Base-by-base conservation (phyloP, 768 basidiomycete species). In the Pluteus cervinus region DNA sequence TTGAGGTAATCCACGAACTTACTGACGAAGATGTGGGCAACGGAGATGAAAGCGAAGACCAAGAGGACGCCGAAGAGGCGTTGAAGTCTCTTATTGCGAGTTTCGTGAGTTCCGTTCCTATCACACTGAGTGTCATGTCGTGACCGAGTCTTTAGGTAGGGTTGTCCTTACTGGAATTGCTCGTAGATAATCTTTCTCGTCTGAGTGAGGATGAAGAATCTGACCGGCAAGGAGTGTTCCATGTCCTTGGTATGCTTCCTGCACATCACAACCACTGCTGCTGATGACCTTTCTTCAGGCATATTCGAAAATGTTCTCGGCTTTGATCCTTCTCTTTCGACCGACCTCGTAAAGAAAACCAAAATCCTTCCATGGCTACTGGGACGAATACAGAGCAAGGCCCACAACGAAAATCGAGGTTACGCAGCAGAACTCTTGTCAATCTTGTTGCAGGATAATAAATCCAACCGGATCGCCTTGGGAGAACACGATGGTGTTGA, bases 1-100 rank as follows among this genome's bases (percentile, higher is more conserved):
- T 98, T 24, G 88, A 93, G 54, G 74, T 94, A 14, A 68, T 99
- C 4, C 83, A 91, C 50, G 96, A 99, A 59, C 71, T 97, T 43
- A 94, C 92, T 1, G 96, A 99, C 47, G 96, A 98, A 59, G 94
- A 98, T 49, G 88, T 89, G 2, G 86, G 86, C 4, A 81, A 86
- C 33, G 86, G 82, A 49, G 75, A 55, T 2, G 79, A 76, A 17
- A 78, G 75, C 7, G 75, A 83, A 0, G 83, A 82, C 16, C 76
- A 74, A 37, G 76, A 78, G 42, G 68, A 67, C 20, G 62, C 72
- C 15, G 79, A 81, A 43, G 77, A 75, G 17, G 79, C 82, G 5
- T 58, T 92, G 52, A 87, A 82, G 51, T 67, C 75, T 49, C 66
- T 97, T 2, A 75, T 91, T 28, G 77, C 84, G 36, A 73, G 70